Evolutionary conservation across 2,329 filamentous ascomycete species (phyloP), one percentile per base, ranked within the genome.

Genomic region (Cordyceps fumosorosea): DNA sequence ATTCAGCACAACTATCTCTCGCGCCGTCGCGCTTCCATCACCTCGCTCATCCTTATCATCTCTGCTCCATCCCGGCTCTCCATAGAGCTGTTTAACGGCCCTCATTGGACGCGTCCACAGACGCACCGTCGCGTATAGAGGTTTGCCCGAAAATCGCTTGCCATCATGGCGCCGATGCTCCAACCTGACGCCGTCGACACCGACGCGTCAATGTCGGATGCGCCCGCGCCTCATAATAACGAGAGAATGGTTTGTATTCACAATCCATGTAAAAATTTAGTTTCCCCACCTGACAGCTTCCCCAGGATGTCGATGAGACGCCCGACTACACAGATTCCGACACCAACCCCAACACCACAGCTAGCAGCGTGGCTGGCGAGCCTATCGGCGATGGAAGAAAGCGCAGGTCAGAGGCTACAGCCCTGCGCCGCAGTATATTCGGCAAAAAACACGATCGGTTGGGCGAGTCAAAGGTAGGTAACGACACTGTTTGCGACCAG

Each of bases 361-460:
- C 90, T 60, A 96, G 91, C 78, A 97, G 93, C 74, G 86, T 96
- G 68, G 87, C 83, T 61, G 93, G 92, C 60, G 93, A 97, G 68
- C 76, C 78, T 50, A 72, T 81, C 48, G 77, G 78, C 53, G 93
- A 98, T 78, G 92, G 91, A 34, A 88, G 93, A 58, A 96, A 89
- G 79, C 87, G 88, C 72, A 87, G 93, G 69, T 89, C 91, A 62
- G 92, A 97, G 72, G 93, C 89, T 63, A 91, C 92, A 67, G 89
- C 96, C 75, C 82, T 98, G 71, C 89, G 95, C 62, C 90, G 96
- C 74, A 96, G 88, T 74, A 91, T 97, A 65, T 89, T 97, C 69
- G 93, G 92, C 71, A 96, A 91, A 81, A 97, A 99, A 75, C 95
- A 97, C 72, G 91, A 96, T 70, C 85, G 89, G 59, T 77, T 99